These are phyloP conservation scores for Trichoderma orchidacearum DNA, from an alignment of 495 filamentous ascomycete genomes.

Conservation along the genomic window DNA sequence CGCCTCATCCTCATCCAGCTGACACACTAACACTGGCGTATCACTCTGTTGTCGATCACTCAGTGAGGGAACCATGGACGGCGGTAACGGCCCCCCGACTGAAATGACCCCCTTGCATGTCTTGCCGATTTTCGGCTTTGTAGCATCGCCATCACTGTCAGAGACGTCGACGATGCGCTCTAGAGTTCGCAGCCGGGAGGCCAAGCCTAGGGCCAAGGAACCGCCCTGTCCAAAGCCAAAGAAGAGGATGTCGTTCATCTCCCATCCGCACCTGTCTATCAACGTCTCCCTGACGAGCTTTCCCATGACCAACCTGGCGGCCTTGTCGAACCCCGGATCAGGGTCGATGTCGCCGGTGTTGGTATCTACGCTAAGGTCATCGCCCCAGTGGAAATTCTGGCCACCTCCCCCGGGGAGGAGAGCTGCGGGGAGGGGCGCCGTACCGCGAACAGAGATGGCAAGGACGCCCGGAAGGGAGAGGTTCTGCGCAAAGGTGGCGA, in stretches of 20 bases:
- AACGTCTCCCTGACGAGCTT: conserved; percentile 48
- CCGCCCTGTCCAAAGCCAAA: conserved; percentile 86
- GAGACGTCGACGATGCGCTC: conserved; percentile 14
- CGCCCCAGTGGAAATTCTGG: conserved; percentile 71
- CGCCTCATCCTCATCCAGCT: conserved; percentile 51
- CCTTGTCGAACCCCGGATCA: conserved; percentile 60
- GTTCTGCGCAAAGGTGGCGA: conserved; percentile 56
- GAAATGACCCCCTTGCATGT: conserved; percentile 50
- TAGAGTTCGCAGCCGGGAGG: conserved; percentile 22
- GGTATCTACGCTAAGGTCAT: conserved; percentile 62
- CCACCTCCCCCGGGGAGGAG: conserved; percentile 24
- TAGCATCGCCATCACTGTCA: conserved; percentile 1
- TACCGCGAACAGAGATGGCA: conserved; percentile 61
- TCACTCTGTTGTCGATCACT: conserved; percentile 35
- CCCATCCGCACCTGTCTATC: conserved; percentile 57
- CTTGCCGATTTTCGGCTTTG: neutral
- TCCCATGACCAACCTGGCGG: conserved; percentile 33
- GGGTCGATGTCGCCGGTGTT: conserved; percentile 53
- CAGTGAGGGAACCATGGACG: conserved; percentile 28
- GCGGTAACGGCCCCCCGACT: conserved; percentile 60
- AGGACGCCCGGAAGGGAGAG: conserved; percentile 72
- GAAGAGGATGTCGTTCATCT: conserved; percentile 52
- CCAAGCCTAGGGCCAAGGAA: conserved; percentile 53
- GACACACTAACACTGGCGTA: conserved; percentile 64
- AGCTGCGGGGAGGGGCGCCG: conserved; percentile 57